Evolutionary conservation across 768 basidiomycete species (phyloP), one percentile per base, ranked within the genome.

Genomic region (Fibroporia radiculosa): DNA sequence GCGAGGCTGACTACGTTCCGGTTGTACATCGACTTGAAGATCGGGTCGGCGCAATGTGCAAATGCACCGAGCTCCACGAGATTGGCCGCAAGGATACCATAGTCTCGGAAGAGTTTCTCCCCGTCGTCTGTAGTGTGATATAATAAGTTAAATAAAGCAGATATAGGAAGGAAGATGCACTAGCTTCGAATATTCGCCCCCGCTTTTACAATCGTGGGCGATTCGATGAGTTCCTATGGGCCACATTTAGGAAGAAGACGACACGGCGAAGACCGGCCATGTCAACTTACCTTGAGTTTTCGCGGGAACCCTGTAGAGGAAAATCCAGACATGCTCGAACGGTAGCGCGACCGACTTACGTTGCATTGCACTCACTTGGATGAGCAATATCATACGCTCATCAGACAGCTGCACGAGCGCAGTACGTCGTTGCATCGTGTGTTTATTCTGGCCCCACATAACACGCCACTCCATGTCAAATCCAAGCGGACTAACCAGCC

Each of bases 391-490:
- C 18, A 62, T 69, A 1, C 54, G 54, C 19, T 43, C 53, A 45
- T 76, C 73, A 29, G 66, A 68, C 0, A 77, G 40, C 51, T 77
- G 75, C 1, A 76, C 66, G 2, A 74, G 56, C 0, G 74, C 70
- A 2, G 69, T 67, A 25, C 62, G 59, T 39, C 66, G 58, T 43
- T 66, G 65, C 26, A 56, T 48, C 7, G 20, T 27, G 3, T 16
- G 16, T 18, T 27, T 57, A 25, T 61, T 55, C 3, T 56, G 57
- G n/a, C 58, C 50, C 42, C 60, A 65, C 35, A 55, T 52, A 16
- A 71, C 63, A 13, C 62, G 58, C 74, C 74, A 76, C 52, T 76
- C 74, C 32, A 76, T 60, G 56, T 76, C 75, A 23, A 76, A 72
- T 6, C 75, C 75, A 8, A 76, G 34, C 7, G 75, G 68, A 1